Percentiles rank a stretch among this genome's conserved stretches.
Conservation (phyloP, 1,139 yeast genomes). For the Taiozyma sp. region DNA sequence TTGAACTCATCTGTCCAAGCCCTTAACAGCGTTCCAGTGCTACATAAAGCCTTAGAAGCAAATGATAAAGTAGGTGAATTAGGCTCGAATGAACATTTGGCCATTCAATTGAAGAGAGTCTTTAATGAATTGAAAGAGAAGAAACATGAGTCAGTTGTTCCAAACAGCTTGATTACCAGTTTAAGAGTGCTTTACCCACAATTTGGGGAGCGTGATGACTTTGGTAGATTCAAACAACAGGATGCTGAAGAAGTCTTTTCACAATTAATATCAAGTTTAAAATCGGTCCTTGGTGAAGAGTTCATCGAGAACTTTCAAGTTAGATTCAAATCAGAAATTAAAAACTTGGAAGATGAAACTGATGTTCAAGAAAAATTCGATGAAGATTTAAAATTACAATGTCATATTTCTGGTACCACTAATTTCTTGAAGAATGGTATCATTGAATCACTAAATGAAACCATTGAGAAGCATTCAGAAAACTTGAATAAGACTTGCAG, state of each 20-base stretch:
- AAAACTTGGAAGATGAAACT: constrained; percentile 46
- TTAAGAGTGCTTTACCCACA: constrained; percentile 76
- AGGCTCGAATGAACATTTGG: constrained; percentile 31
- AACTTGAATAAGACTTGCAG: constrained; percentile 63
- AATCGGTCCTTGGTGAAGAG: constrained; percentile 39
- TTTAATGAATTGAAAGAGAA: constrained; percentile 38
- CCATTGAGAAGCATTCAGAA: constrained; percentile 74
- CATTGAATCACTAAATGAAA: constrained; percentile 67
- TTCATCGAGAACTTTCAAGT: constrained; percentile 61
- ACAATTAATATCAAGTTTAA: constrained; percentile 58
- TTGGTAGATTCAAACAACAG: constrained; percentile 84
- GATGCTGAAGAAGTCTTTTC: constrained; percentile 98
- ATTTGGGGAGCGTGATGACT: constrained; percentile 69
- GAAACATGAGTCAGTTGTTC: constrained; percentile 45
- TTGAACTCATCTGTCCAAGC: constrained; percentile 88
- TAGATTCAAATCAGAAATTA: constrained; percentile 56
- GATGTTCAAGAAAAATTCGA: constrained; percentile 53
- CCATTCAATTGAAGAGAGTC: constrained; percentile 33
- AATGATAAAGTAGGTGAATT: constrained; percentile 25
- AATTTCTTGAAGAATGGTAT: constrained; percentile 89
- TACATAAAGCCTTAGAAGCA: constrained; percentile 10
- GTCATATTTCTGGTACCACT: constrained; percentile 83
- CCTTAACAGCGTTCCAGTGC: constrained; percentile 45
- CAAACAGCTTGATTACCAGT: constrained; percentile 58
- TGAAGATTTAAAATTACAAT: constrained; percentile 71